These are phyloP conservation scores for Lagenidium giganteum DNA, from an alignment of 352 stramenopile species.

Conservation along the genomic window DNA sequence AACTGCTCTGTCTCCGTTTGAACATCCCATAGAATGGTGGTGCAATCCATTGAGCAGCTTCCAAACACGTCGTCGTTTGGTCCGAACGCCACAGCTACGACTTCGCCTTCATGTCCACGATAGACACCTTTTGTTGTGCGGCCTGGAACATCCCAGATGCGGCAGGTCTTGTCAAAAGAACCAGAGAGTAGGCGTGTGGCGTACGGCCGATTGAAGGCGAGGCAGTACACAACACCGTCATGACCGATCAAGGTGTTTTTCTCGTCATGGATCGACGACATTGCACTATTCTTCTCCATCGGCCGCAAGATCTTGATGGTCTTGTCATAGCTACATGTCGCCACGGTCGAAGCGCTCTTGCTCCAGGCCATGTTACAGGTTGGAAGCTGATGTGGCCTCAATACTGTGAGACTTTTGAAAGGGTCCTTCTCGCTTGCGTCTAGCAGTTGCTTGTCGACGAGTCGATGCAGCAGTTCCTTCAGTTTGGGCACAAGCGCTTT, in stretches of 20 bases:
- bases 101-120: slow-evolving; percentile 45
- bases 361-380: slow-evolving; percentile 71
- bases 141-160: slow-evolving; percentile 52
- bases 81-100: slow-evolving; percentile 46
- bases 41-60: slow-evolving; percentile 71
- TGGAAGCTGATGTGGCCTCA: slow-evolving; percentile 52
- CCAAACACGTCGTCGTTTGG: slow-evolving; percentile 33
- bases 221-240: slow-evolving; percentile 58
- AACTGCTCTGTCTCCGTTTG: slow-evolving; percentile 37
- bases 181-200: slow-evolving; percentile 49
- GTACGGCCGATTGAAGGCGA: slow-evolving; percentile 55
- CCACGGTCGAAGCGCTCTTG: slow-evolving; percentile 57
- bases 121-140: slow-evolving; percentile 33
- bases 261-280: slow-evolving; percentile 10
- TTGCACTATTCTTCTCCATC: slow-evolving; percentile 21
- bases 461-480: slow-evolving; percentile 52
- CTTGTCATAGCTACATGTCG: slow-evolving; percentile 74
- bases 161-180: slow-evolving; percentile 78
- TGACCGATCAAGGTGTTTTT: slow-evolving; percentile 40
- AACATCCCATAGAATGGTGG: slow-evolving; percentile 60
- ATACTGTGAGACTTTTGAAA: slow-evolving; percentile 29
- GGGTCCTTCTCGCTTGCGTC: slow-evolving; percentile 17
- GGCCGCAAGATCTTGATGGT: slow-evolving; percentile 49
- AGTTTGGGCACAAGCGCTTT: slow-evolving; percentile 35
- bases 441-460: slow-evolving; percentile 68